Percentiles rank a stretch among this genome's conserved stretches.
Conservation (phyloP, 2,329 filamentous ascomycete species). For the Trichophaea hybrida region DNA sequence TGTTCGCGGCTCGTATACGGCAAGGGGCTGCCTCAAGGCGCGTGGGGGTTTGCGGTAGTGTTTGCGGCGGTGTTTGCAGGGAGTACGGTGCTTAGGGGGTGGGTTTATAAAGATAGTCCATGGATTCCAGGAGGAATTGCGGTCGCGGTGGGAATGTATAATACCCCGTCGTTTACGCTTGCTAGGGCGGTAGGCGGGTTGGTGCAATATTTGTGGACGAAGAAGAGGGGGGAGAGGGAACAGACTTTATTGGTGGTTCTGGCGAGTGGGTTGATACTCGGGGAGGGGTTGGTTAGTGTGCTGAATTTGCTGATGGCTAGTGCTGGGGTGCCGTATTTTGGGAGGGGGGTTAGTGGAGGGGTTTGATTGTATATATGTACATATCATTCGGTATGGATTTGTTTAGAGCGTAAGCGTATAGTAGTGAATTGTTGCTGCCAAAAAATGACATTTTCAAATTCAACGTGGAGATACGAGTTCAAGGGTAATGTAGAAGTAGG, state of each 20-base stretch:
- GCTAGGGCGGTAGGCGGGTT: conserved; percentile 70
- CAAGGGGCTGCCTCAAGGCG: conserved; percentile 71
- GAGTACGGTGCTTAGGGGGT: conserved; percentile 46
- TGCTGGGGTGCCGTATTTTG: conserved; percentile 58
- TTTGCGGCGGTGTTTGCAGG: conserved; percentile 60
- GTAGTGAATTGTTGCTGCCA: no score
- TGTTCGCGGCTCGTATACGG: conserved; percentile 88
- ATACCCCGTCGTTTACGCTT: conserved; percentile 87
- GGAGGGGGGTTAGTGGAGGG: conserved; percentile 2
- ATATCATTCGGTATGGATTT: not conserved
- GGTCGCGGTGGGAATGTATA: conserved; percentile 78
- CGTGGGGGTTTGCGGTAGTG: conserved; percentile 60
- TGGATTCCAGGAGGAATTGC: conserved; percentile 80
- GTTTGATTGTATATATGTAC: not conserved
- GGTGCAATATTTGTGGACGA: conserved; percentile 63
- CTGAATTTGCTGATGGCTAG: conserved; percentile 74
- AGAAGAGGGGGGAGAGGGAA: conserved; percentile 32
- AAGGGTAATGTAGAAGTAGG: no score
- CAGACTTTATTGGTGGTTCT: conserved; percentile 79
- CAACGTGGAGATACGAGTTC: no score
- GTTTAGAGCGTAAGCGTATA: not conserved
- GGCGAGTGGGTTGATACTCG: conserved; percentile 76
- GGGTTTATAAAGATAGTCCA: conserved; percentile 35
- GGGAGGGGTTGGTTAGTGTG: conserved; percentile 84
- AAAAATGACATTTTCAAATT: no score